phyloP scores from a whole-genome alignment of 2,329 filamentous ascomycete species.

The Eurotiales sp. region DNA sequence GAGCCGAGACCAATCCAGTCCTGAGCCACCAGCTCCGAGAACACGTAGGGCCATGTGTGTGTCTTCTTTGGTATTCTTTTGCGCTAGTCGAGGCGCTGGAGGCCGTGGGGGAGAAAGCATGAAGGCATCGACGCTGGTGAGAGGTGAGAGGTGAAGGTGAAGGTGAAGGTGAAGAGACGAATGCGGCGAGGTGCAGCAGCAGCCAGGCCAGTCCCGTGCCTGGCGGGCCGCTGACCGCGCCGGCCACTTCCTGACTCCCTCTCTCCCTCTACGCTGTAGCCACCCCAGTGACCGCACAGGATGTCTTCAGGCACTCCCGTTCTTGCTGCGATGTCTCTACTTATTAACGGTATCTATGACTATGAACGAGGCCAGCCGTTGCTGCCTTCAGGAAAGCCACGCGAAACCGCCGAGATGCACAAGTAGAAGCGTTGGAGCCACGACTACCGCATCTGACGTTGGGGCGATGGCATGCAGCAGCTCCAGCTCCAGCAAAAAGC shows the following conservation, averaged over 20 bases:
- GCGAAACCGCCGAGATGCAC: too few species aligned
- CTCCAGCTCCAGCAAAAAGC: background rate
- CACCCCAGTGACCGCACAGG: too few species aligned
- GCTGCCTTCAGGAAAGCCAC: too few species aligned
- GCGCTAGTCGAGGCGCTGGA: background rate
- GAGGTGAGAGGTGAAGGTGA: background rate
- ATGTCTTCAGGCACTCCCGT: too few species aligned
- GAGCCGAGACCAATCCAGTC: slow-evolving; percentile 8
- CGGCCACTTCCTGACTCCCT: background rate
- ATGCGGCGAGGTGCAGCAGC: slow-evolving; percentile 10
- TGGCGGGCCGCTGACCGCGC: background rate
- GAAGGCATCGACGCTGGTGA: slow-evolving; percentile 9
- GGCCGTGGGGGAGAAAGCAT: background rate
- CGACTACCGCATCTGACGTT: slow-evolving; percentile 9
- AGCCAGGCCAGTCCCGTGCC: slow-evolving; percentile 7
- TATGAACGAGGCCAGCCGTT: too few species aligned
- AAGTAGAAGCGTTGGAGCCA: slow-evolving; percentile 7
- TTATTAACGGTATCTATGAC: too few species aligned
- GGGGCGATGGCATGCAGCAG: slow-evolving; percentile 10
- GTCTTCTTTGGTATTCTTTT: background rate
- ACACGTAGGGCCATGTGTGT: slow-evolving; percentile 1
- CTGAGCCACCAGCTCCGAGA: background rate
- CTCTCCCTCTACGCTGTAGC: background rate
- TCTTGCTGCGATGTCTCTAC: too few species aligned
- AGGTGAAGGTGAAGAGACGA: background rate